Evolutionary conservation across 1,284 basidiomycete species (phyloP), one percentile per base, ranked within the genome.

Genomic region (Moniliella sp.): DNA sequence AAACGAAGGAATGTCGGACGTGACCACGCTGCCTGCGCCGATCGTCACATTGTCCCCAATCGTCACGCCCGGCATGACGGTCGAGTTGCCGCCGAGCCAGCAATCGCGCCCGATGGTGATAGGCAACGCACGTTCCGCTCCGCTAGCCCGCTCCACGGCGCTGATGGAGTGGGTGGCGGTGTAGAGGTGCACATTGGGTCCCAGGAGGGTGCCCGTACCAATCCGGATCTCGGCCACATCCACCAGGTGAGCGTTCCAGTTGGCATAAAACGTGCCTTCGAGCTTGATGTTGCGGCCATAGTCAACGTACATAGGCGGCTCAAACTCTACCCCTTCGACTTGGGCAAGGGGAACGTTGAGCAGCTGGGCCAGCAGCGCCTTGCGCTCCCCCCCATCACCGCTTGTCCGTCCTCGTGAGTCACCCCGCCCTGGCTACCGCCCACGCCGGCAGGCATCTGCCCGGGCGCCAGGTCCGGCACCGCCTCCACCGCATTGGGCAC

Each of bases 201-300:
- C 48, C 21, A 50, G 48, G 18, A 49, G 33, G 3, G 44, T 45
- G 5, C 47, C 47, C 16, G 43, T 38, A 1, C 49, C 49, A 7
- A 52, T 29, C 8, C 30, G 19, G 12, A 52, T 45, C 15, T 41
- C 39, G n/a, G 48, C 38, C 17, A 40, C 43, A 29, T 52, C 49
- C 18, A 52, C 27, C 13, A 52, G 50, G 13, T 38, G 39, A 4
- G 42, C 41, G 35, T 48, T 45, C 34, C 42, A 47, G 33, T 52
- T 52, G 19, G 45, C 43, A 15, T 52, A 52, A 28, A 48, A 52
- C 5, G 35, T 34, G 18, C 49, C 49, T 30, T 50, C 40, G 14
- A 43, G 39, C 25, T 42, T 43, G 39, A 52, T 48, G 38, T 52
- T 52, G 27, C 39, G 40, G 15, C 49, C 49, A 15, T 47, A 50